Conservation (phyloP, 2,329 filamentous ascomycete genomes). For the Botrytis medusae region DNA sequence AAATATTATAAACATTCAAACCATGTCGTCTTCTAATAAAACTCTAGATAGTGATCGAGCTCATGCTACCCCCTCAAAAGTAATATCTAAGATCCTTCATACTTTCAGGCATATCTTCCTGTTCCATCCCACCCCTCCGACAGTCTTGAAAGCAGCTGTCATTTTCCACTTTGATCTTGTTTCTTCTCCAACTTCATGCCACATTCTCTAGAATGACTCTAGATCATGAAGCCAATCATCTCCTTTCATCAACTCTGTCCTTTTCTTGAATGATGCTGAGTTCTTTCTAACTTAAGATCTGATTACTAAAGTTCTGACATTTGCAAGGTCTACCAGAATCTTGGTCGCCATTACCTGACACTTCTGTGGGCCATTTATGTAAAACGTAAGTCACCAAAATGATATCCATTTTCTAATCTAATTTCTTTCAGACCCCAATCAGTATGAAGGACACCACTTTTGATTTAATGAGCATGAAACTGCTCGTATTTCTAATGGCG, state of each 20-base stretch:
- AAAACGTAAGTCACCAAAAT: constrained; percentile 45
- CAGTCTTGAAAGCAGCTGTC: background rate
- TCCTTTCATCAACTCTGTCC: background rate
- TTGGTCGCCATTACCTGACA: constrained; percentile 35
- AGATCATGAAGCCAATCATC: constrained; percentile 16
- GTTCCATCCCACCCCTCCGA: constrained; percentile 4
- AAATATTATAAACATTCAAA: background rate
- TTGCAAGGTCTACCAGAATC: constrained; percentile 13
- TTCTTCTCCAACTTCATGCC: constrained; percentile 15
- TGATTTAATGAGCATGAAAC: constrained; percentile 39
- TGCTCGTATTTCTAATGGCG: constrained; percentile 24
- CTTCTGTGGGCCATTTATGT: constrained; percentile 45
- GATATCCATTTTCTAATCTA: constrained; percentile 44
- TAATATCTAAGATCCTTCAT: background rate
- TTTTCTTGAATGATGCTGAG: background rate
- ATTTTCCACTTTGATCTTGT: constrained; percentile 23
- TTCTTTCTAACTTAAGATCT: constrained; percentile 9
- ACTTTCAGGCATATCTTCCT: background rate
- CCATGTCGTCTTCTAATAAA: background rate
- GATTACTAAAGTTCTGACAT: constrained; percentile 3
- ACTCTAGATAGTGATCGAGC: background rate
- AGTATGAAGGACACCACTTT: constrained; percentile 35
- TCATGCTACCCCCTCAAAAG: background rate
- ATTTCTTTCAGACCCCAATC: constrained; percentile 35
- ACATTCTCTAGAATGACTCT: constrained; percentile 17